Evolutionary conservation across 495 filamentous ascomycete species (phyloP).

Genomic region (Articulospora tetracladia): DNA sequence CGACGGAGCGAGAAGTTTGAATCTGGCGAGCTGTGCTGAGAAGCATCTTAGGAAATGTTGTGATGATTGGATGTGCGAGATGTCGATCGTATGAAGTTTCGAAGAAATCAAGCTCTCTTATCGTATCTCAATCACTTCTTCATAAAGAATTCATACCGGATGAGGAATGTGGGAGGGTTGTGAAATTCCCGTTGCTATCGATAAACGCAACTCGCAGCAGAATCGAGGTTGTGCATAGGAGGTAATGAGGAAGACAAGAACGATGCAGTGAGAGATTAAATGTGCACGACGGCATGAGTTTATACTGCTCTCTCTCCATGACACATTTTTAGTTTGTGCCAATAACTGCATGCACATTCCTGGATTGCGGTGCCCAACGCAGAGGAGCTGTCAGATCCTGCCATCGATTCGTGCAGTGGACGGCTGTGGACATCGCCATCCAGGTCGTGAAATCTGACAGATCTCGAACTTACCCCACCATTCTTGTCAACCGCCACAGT

Average conservation of each 20-base stretch:
- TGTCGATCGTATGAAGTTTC: not conserved
- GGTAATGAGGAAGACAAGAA: not conserved
- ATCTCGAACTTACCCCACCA: not conserved
- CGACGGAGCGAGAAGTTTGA: not conserved
- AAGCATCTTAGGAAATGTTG: not conserved
- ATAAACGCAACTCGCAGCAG: not conserved
- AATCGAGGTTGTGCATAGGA: not conserved
- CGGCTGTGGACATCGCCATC: not conserved
- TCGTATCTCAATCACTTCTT: not conserved
- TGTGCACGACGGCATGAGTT: not conserved
- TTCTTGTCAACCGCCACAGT: not conserved
- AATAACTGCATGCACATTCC: not conserved
- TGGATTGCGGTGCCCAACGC: not conserved
- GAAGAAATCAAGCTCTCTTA: not conserved
- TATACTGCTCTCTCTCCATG: not conserved
- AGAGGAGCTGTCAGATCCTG: not conserved
- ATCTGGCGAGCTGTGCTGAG: not conserved
- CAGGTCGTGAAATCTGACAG: not conserved
- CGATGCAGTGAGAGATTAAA: not conserved
- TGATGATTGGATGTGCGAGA: not conserved
- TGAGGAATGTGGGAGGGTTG: not conserved
- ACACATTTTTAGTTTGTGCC: not conserved
- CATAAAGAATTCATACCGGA: not conserved
- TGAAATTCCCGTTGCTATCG: not conserved
- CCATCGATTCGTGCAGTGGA: not conserved